Conservation (phyloP, 2,329 filamentous ascomycete species). For the Aspergillus luchuensis region DNA sequence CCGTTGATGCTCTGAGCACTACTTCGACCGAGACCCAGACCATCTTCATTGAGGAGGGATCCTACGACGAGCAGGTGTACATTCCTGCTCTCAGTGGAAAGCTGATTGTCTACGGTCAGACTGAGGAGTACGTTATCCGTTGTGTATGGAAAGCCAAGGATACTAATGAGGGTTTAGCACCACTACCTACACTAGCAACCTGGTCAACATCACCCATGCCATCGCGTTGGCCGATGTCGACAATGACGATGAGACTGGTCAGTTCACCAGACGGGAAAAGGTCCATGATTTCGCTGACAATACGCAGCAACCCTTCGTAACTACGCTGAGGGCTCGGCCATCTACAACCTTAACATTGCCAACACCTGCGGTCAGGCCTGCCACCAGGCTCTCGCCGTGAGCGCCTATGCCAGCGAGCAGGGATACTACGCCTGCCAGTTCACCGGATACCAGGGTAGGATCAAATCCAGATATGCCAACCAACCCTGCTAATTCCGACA, state of each 20-base stretch:
- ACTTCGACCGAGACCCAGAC: slow-evolving; percentile 54
- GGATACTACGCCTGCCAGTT: slow-evolving; percentile 61
- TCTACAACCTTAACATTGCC: slow-evolving; percentile 26
- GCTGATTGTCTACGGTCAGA: slow-evolving; percentile 62
- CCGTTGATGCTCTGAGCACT: slow-evolving; percentile 61
- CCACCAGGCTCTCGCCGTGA: slow-evolving; percentile 49
- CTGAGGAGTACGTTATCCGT: slow-evolving; percentile 37
- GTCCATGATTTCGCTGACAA: neutral
- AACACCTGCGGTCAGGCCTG: slow-evolving; percentile 21
- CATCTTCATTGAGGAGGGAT: slow-evolving; percentile 65
- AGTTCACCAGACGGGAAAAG: neutral
- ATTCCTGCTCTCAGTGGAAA: slow-evolving; percentile 52
- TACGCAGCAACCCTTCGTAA: slow-evolving; percentile 6
- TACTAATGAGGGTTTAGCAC: slow-evolving; percentile 41
- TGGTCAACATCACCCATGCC: slow-evolving; percentile 55
- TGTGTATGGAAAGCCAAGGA: neutral
- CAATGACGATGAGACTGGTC: slow-evolving; percentile 27
- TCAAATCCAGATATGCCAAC: neutral
- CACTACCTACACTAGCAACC: slow-evolving; percentile 55
- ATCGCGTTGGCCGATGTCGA: slow-evolving; percentile 16
- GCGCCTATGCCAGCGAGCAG: slow-evolving; percentile 54
- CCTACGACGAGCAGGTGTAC: slow-evolving; percentile 63
- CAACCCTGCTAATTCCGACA: neutral
- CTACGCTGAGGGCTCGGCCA: slow-evolving; percentile 6
- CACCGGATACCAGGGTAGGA: slow-evolving; percentile 54